Conservation (phyloP, 2,329 filamentous ascomycete genomes). For the Fusarium chlamydosporum region DNA sequence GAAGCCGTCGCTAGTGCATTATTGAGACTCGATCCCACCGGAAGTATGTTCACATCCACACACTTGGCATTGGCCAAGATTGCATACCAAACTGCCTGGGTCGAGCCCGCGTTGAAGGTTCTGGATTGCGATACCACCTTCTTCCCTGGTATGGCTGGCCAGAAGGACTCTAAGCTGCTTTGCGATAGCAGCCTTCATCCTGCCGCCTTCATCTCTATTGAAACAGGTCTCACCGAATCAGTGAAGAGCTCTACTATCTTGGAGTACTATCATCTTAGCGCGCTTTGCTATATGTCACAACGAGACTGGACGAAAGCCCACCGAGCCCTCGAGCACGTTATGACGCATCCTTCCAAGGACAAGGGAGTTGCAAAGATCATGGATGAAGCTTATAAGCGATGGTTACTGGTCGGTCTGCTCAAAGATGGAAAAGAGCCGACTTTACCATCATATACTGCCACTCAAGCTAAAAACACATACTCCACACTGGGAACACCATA, state of each 20-base stretch:
- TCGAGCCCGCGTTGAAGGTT: conserved; percentile 70
- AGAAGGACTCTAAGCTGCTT: conserved; percentile 56
- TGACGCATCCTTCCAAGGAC: conserved; percentile 76
- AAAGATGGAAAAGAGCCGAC: conserved; percentile 71
- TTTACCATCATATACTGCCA: conserved; percentile 70
- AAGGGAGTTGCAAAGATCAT: conserved; percentile 80
- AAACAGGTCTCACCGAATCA: conserved; percentile 69
- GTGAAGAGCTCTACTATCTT: conserved; percentile 69
- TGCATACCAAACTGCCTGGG: conserved; percentile 69
- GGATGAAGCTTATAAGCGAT: conserved; percentile 93
- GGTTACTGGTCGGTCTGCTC: conserved; percentile 83
- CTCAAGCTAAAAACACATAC: conserved; percentile 68
- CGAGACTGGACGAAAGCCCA: conserved; percentile 74
- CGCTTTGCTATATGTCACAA: conserved; percentile 73
- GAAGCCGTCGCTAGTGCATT: conserved; percentile 67
- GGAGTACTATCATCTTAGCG: conserved; percentile 76
- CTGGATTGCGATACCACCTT: conserved; percentile 76
- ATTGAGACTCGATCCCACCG: conserved; percentile 75
- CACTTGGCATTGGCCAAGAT: conserved; percentile 71
- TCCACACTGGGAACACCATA: conserved; percentile 77
- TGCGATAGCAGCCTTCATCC: conserved; percentile 64
- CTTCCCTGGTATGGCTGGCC: conserved; percentile 66
- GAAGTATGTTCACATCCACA: conserved; percentile 74
- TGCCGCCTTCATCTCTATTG: conserved; percentile 70
- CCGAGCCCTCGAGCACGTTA: conserved; percentile 72